phyloP scores from a whole-genome alignment of 305 asterid species.

The Fraxinus dipetala region DNA sequence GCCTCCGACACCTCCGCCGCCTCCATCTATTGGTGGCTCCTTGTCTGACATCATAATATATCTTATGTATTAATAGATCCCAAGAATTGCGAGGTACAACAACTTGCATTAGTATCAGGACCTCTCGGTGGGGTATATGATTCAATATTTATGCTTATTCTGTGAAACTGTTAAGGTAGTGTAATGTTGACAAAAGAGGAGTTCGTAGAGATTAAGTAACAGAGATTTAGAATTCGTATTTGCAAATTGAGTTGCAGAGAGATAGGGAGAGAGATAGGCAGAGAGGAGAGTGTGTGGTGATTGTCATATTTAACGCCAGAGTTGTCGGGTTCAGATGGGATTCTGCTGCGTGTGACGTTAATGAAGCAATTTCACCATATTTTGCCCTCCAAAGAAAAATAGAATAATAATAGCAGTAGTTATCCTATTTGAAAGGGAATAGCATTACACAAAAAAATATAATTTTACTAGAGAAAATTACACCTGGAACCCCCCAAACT shows the following conservation, averaged over 20 bases:
- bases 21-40: constrained; percentile 12
- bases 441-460: no score
- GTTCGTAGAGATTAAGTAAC: not conserved
- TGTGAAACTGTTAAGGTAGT: not conserved
- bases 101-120: not conserved
- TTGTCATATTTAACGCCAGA: constrained; percentile 23
- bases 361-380: not conserved
- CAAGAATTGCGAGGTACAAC: not conserved
- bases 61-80: not conserved
- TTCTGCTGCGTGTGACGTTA: not conserved
- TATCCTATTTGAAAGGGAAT: no score
- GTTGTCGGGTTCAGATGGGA: constrained; percentile 2
- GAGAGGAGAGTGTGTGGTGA: not conserved
- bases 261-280: not conserved
- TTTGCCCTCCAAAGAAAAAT: no score
- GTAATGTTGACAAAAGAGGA: not conserved
- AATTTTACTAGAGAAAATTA: not conserved
- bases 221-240: not conserved
- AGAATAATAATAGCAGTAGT: no score
- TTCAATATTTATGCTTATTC: not conserved
- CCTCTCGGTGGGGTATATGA: not conserved
- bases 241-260: not conserved
- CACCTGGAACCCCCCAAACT: not conserved
- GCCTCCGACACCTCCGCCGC: not conserved
- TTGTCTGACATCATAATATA: constrained; percentile 23